A percentile compares a stretch with the other conserved stretches of the same genome.
phyloP scores from a whole-genome alignment of 176 grass and related monocot genomes.

The Oryza longistaminata region DNA sequence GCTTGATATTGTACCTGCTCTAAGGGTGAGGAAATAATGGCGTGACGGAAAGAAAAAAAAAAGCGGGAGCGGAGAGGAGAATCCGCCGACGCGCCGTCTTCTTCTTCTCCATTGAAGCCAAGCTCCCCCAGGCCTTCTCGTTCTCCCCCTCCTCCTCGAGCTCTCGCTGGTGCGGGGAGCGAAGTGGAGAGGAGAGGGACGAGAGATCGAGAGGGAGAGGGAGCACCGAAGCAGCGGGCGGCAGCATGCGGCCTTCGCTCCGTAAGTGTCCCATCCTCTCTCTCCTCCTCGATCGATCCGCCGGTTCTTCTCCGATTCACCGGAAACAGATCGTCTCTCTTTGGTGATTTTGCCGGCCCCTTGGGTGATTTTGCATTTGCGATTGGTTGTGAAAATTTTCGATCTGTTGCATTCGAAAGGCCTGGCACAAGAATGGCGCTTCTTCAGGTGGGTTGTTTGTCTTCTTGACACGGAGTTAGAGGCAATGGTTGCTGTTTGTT shows the following conservation, averaged over 20 bases:
- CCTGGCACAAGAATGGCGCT: background rate
- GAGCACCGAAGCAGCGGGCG: background rate
- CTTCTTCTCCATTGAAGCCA: constrained; percentile 24
- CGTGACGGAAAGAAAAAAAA: constrained; percentile 22
- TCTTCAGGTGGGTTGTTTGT: background rate
- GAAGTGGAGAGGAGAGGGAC: background rate
- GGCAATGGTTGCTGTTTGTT: background rate
- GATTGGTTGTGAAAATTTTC: background rate
- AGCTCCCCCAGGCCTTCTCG: background rate
- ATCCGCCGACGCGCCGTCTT: background rate
- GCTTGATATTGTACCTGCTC: too few relatives aligned
- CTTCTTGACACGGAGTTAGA: background rate
- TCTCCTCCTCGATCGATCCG: background rate
- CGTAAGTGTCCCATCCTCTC: constrained; percentile 14
- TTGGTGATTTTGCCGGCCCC: too few relatives aligned
- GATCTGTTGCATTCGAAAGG: background rate
- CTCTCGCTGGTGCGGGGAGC: background rate
- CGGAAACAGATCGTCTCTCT: background rate
- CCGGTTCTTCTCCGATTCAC: background rate
- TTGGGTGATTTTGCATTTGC: background rate
- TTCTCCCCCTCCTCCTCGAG: background rate
- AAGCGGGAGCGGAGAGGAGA: constrained; percentile 15
- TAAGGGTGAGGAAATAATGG: background rate
- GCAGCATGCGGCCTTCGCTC: constrained; percentile 36
- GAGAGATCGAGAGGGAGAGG: background rate